These are phyloP conservation scores for Aspergillus sp. DNA, from an alignment of 2,329 filamentous ascomycete species.

Conservation along the genomic window DNA sequence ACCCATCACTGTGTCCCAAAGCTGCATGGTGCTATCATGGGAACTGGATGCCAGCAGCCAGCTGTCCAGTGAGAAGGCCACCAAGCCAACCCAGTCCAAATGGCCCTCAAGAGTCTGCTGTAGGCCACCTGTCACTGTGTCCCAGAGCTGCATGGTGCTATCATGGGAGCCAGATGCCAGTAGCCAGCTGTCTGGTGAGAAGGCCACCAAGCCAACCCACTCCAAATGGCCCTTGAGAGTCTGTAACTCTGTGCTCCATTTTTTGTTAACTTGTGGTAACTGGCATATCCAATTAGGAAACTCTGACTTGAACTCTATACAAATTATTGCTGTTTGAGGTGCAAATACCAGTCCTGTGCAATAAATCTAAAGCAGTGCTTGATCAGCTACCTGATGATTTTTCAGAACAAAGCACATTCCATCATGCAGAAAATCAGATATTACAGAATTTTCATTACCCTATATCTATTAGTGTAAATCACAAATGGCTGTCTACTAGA, in stretches of 20 bases:
- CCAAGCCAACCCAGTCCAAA: neutral
- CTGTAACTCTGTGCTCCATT: neutral
- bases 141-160: neutral
- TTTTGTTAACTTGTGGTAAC: neutral
- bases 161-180: neutral
- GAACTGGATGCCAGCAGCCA: neutral
- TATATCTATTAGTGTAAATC: neutral
- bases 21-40: neutral
- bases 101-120: neutral
- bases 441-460: neutral
- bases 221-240: neutral
- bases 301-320: neutral
- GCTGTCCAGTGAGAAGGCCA: neutral
- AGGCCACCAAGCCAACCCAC: neutral
- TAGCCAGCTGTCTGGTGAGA: neutral
- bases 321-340: slow-evolving; percentile 1
- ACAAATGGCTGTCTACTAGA: neutral
- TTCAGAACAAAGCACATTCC: slow-evolving; percentile 1
- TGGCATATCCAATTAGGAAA: neutral
- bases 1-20: neutral
- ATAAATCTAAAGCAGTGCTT: slow-evolving; percentile 3
- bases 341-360: slow-evolving; percentile 3
- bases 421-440: slow-evolving; percentile 1
- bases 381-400: slow-evolving; percentile 1
- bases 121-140: neutral